Base-by-base conservation (phyloP, 805 yeast species). In the Ogataea neopini region DNA sequence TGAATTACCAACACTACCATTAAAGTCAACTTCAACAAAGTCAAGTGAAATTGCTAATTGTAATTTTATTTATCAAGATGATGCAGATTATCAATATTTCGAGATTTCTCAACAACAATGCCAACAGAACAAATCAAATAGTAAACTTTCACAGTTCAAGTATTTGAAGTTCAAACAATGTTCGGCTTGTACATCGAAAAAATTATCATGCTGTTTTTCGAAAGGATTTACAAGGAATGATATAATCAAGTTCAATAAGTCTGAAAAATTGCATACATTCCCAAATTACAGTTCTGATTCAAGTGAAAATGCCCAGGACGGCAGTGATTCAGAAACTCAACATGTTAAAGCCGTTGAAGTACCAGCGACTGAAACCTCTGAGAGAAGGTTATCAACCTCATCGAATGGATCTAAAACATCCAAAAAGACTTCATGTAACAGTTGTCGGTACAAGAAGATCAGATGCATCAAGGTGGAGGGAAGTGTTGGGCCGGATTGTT, bases 141-240 rank as follows among this genome's bases (percentile, higher is more conserved):
- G 50, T 30, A 61, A 61, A 45, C 40, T 63, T 22, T 51, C 50
- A 15, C 58, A 54, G 45, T 61, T 60, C 52, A 56, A 51, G 32
- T 66, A 52, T 39, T 49, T 83, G 45, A 74, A 77, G 50, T 81
- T 79, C 61, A 71, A 68, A 54, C 69, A 79, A 23, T 83, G 88
- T 59, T 67, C 74, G 29, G 79, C 83, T 10, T 84, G 88, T 58
- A 62, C 61, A n/a, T 53, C 62, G 41, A 76, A 76, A 53, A 66
- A 67, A 32, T 58, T 73, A 37, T 57, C 66, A 19, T 84, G 89
- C 58, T 62, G 69, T 30, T 83, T 83, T 57, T 76, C 84, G 29
- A 82, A 79, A 59, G 89, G 88, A 3, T 79, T 79, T 59, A 82
- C 86, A 6, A 79, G 83, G 60, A 80, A 79, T 52, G 87, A 81